Percentiles rank a stretch among this genome's conserved stretches.
phyloP scores from a whole-genome alignment of 495 filamentous ascomycete species.

The Thozetella sp. region DNA sequence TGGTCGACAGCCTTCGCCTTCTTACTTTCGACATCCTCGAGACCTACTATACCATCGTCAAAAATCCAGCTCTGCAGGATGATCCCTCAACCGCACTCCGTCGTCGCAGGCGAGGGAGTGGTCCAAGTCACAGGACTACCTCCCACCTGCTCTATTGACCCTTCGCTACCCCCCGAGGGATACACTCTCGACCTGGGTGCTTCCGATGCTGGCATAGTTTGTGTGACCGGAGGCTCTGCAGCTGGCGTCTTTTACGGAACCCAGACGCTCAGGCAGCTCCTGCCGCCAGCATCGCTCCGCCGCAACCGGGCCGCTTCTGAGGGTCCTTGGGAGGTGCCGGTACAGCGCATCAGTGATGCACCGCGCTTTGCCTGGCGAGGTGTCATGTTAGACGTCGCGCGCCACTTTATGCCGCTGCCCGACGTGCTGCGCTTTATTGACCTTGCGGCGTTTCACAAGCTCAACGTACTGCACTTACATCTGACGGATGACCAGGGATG shows the following conservation, averaged over 20 bases:
- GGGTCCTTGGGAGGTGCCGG: neutral
- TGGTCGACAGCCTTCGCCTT: too few species aligned
- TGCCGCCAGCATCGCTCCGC: neutral
- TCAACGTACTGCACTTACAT: slow-evolving; percentile 1
- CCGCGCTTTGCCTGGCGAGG: neutral
- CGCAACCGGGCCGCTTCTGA: neutral
- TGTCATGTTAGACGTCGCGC: neutral
- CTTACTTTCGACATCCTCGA: too few species aligned
- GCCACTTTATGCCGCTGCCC: slow-evolving; percentile 1
- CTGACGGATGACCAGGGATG: neutral
- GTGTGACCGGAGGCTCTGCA: neutral
- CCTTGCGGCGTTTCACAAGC: neutral
- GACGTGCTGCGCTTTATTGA: slow-evolving; percentile 2
- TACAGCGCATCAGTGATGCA: neutral
- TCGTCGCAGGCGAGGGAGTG: neutral
- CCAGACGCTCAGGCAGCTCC: neutral
- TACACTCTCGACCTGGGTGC: neutral
- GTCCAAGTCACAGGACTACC: neutral
- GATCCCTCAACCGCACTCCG: neutral
- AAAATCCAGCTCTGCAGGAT: too few species aligned
- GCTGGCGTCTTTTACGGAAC: neutral
- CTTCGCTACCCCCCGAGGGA: neutral
- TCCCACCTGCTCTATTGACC: neutral
- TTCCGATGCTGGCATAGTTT: neutral
- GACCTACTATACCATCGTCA: too few species aligned